Percentiles rank a stretch among this genome's conserved stretches.
Evolutionary conservation across 2,329 filamentous ascomycete genomes (phyloP).

Genomic region (Tolypocladium album): DNA sequence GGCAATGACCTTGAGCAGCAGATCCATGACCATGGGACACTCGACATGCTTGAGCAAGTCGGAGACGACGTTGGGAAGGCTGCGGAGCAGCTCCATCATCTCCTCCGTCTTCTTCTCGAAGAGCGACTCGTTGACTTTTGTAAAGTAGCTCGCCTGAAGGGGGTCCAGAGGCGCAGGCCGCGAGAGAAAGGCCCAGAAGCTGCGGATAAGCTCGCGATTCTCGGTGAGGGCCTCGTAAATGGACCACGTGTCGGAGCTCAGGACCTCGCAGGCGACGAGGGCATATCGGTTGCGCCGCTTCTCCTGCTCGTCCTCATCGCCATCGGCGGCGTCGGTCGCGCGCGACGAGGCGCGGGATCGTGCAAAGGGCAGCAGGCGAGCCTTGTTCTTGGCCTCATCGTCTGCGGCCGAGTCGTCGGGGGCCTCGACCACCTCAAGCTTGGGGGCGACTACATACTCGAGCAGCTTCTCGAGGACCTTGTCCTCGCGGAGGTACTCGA

Average conservation of each 20-base stretch:
- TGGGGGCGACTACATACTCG: constrained; percentile 81
- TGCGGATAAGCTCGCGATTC: constrained; percentile 63
- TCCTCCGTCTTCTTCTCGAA: constrained; percentile 97
- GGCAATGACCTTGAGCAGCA: constrained; percentile 92
- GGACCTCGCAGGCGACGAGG: constrained; percentile 83
- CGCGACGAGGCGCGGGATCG: constrained; percentile 43
- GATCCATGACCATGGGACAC: constrained; percentile 96
- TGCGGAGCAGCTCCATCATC: constrained; percentile 86
- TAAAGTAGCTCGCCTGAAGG: constrained; percentile 93
- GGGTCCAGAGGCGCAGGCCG: constrained; percentile 79
- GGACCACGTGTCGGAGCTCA: constrained; percentile 94
- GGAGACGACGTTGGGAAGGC: constrained; percentile 67
- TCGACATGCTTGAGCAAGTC: constrained; percentile 90
- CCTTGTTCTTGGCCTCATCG: constrained; percentile 36
- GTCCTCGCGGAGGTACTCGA: constrained; percentile 88
- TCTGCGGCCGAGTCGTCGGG: constrained; percentile 36
- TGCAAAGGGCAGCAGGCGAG: constrained; percentile 33
- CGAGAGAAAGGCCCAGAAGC: constrained; percentile 87
- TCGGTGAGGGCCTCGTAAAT: constrained; percentile 89
- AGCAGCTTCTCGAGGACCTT: constrained; percentile 75
- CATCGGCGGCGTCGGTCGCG: constrained; percentile 32
- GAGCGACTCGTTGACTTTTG: constrained; percentile 95
- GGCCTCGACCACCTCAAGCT: constrained; percentile 45
- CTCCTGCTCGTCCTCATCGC: constrained; percentile 65
- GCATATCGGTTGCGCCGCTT: constrained; percentile 90